Evolutionary conservation across 2,329 filamentous ascomycete species (phyloP), one percentile per base, ranked within the genome.

Genomic region (Colletotrichum zoysiae): DNA sequence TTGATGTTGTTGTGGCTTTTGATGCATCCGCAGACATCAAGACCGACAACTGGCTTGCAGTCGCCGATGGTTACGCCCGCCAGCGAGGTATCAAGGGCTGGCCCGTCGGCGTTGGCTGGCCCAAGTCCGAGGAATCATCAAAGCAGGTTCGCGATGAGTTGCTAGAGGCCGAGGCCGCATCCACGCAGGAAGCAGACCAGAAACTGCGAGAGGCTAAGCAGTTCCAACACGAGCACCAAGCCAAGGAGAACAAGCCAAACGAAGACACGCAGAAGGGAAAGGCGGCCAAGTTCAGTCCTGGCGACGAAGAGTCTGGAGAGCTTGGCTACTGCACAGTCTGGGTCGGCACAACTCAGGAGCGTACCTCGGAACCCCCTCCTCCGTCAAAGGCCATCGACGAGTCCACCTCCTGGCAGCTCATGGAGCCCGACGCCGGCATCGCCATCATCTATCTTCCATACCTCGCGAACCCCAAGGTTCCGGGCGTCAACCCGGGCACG

Each of bases 21-120:
- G 96, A 99, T 80, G 95, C 95, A 4, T 97, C 94, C 1, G 95
- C 95, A 26, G 96, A 99, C 76, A 93, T 97, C 71, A 94, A 92
- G 79, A 93, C 93, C 7, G 95, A 98, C 78, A 98, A 99, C 78
- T 99, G 96, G 96, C 90, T 99, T 23, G 94, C 93, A 20, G 94
- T 97, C 0, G 94, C 93, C 0, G 96, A 98, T 77, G 95, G 96
- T 1, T 99, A 98, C 78, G 95, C 95, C 2, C 90, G 90, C 35
- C 95, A 98, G 80, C 91, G 95, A 55, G 93, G 93, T 9, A 91
- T 99, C 79, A 95, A 95, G 79, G 95, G 95, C 6, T 99, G 96
- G 96, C 96, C 96, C 0, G 83, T 98, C 8, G 95, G 95, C 7
- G 91, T 94, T n/a, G 96, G 96, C 23, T 99, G 96, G 96, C 95